These are phyloP conservation scores for Priceomyces medius DNA, from an alignment of 805 yeast genomes.

Conservation along the genomic window DNA sequence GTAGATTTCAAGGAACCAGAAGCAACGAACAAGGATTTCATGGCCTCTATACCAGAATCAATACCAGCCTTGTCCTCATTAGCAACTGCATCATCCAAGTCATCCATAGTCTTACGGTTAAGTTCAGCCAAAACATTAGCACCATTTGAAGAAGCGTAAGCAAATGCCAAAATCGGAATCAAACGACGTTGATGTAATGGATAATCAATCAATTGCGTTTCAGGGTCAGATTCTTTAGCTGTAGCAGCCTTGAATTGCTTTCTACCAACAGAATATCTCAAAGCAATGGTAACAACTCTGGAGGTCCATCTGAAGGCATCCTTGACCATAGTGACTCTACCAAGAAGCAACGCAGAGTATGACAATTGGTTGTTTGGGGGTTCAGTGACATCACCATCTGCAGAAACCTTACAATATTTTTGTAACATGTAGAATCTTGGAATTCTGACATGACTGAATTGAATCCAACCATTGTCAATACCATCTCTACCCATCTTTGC, in stretches of 20 bases:
- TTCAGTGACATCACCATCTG: slow-evolving; percentile 62
- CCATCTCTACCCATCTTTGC: slow-evolving; percentile 94
- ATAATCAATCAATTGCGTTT: slow-evolving; percentile 75
- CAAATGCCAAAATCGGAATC: slow-evolving; percentile 72
- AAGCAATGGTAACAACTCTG: slow-evolving; percentile 75
- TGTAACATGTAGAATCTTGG: slow-evolving; percentile 79
- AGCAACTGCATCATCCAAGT: slow-evolving; percentile 52
- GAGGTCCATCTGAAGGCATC: slow-evolving; percentile 79
- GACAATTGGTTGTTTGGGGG: slow-evolving; percentile 85
- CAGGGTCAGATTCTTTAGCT: slow-evolving; percentile 35
- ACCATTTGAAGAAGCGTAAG: slow-evolving; percentile 70
- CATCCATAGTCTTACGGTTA: slow-evolving; percentile 48
- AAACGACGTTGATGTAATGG: slow-evolving; percentile 84
- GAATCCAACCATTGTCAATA: slow-evolving; percentile 93
- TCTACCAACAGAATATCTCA: slow-evolving; percentile 83
- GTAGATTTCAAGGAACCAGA: slow-evolving; percentile 86
- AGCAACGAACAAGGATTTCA: slow-evolving; percentile 75
- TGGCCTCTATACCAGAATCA: slow-evolving; percentile 49
- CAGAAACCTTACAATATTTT: slow-evolving; percentile 65
- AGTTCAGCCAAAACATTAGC: slow-evolving; percentile 58
- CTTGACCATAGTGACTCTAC: slow-evolving; percentile 82
- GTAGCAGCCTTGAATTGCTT: slow-evolving; percentile 64
- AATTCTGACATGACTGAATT: slow-evolving; percentile 73
- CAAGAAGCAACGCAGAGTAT: slow-evolving; percentile 79
- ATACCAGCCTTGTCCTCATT: slow-evolving; percentile 48